phyloP scores from a whole-genome alignment of 78 protist species.

The Dictyostelium intermedium region DNA sequence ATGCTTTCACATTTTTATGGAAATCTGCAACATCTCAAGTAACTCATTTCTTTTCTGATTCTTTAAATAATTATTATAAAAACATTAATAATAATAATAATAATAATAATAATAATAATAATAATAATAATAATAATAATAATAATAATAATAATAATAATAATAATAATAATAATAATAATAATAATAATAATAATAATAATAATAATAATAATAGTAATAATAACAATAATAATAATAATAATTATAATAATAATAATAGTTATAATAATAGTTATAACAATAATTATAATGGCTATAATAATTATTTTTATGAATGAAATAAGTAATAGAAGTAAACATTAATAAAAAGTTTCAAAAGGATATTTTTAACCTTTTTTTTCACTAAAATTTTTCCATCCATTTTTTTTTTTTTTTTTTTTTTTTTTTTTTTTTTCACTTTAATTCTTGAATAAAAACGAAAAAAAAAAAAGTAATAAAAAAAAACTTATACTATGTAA shows the following conservation, averaged over 20 bases:
- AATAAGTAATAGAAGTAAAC: too few species aligned
- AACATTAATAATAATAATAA: background rate
- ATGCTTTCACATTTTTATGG: background rate
- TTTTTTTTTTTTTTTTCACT: too few species aligned
- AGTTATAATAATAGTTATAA: background rate
- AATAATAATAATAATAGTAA: slow-evolving; percentile 9
- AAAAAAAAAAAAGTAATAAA: too few species aligned
- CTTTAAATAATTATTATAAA: background rate
- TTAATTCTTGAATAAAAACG: too few species aligned
- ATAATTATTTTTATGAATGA: too few species aligned
- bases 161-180: slow-evolving; percentile 3
- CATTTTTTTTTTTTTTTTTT: too few species aligned
- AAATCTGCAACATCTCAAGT: background rate
- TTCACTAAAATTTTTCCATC: too few species aligned
- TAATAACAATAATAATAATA: slow-evolving; percentile 8
- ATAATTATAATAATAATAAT: background rate
- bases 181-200: slow-evolving; percentile 5
- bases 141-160: background rate
- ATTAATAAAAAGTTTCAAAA: too few species aligned
- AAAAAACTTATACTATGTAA: too few species aligned
- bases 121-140: background rate
- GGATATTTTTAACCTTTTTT: too few species aligned
- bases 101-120: background rate
- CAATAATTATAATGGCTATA: too few species aligned
- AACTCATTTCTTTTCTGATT: background rate